Percentiles rank a stretch among this genome's conserved stretches.
Evolutionary conservation across 2,329 filamentous ascomycete genomes (phyloP).

Genomic region (Colletotrichum sp.): DNA sequence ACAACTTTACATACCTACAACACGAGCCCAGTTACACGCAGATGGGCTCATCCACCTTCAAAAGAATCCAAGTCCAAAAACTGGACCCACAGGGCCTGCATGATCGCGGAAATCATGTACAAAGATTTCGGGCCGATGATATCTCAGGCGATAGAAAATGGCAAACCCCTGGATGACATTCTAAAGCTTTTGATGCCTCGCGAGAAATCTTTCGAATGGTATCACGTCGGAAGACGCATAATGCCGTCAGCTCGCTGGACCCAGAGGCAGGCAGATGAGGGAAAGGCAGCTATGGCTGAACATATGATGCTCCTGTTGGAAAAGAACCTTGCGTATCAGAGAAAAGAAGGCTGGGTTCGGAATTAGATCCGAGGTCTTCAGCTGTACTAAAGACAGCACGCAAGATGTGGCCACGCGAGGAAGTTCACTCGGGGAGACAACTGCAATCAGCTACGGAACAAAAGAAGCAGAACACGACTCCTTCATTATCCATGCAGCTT

Average conservation of each 20-base stretch:
- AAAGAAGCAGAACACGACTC: background rate
- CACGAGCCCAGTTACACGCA: rapidly evolving
- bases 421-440: rapidly evolving
- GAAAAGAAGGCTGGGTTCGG: background rate
- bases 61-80: background rate
- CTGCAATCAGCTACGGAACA: background rate
- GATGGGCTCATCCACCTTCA: background rate
- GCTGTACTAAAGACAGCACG: background rate
- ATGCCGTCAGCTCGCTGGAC: background rate
- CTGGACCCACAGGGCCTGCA: background rate
- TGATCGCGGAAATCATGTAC: background rate
- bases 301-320: background rate
- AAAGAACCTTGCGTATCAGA: background rate
- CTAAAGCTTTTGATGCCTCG: background rate
- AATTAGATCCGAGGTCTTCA: background rate
- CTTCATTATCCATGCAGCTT: too few relatives aligned
- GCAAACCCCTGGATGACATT: background rate
- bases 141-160: background rate
- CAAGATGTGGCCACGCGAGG: background rate
- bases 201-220: background rate
- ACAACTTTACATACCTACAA: background rate
- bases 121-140: background rate
- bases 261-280: background rate
- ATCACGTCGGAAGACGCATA: too few relatives aligned
- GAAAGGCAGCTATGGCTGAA: background rate